Evolutionary conservation across 2,329 filamentous ascomycete genomes (phyloP).

Genomic region (Trichoderma endophyticum): DNA sequence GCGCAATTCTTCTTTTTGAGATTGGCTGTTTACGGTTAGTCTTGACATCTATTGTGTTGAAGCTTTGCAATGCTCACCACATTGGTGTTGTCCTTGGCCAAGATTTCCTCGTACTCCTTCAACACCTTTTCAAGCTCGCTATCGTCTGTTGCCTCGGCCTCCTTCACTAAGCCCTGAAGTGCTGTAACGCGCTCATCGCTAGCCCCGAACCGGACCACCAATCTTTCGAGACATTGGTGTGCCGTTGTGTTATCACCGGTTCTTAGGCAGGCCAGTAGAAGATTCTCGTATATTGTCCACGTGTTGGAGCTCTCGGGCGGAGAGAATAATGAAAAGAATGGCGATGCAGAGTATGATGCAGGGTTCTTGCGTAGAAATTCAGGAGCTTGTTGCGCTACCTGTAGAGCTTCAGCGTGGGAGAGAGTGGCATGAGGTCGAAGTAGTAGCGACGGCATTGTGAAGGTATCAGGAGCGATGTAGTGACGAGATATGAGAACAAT

Average conservation of each 20-base stretch:
- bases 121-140: slow-evolving; percentile 66
- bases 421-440: slow-evolving; percentile 56
- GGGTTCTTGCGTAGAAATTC: slow-evolving; percentile 52
- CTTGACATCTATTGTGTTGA: slow-evolving; percentile 3
- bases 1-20: slow-evolving; percentile 76
- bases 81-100: slow-evolving; percentile 73
- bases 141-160: slow-evolving; percentile 70
- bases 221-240: slow-evolving; percentile 67
- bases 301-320: slow-evolving; percentile 70
- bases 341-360: slow-evolving; percentile 53
- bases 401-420: slow-evolving; percentile 52
- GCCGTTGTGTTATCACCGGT: slow-evolving; percentile 80
- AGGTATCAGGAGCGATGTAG: slow-evolving; percentile 7
- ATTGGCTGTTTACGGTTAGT: slow-evolving; percentile 60
- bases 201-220: slow-evolving; percentile 76
- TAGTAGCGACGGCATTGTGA: slow-evolving; percentile 49
- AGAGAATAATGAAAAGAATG: slow-evolving; percentile 51
- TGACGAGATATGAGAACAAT: background rate
- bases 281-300: slow-evolving; percentile 84
- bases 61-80: slow-evolving; percentile 54
- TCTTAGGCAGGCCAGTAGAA: slow-evolving; percentile 78
- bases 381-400: slow-evolving; percentile 61
- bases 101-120: slow-evolving; percentile 71
- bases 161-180: slow-evolving; percentile 76
- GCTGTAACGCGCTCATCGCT: slow-evolving; percentile 85